Evolutionary conservation across 345 rosid species (phyloP).

Genomic region (Eucalyptus guilfoylei): DNA sequence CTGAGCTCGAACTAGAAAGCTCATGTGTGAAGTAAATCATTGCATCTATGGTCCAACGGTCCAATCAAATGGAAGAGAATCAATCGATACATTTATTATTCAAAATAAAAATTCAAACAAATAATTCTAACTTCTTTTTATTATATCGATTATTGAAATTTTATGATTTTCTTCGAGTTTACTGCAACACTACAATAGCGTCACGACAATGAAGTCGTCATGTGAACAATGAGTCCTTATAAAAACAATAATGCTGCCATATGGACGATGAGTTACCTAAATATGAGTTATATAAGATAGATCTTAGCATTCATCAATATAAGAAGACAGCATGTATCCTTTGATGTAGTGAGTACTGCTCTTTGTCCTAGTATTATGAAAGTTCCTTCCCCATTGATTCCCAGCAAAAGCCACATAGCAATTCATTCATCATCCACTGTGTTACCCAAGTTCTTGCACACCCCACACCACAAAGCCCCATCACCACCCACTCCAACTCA

Average conservation of each 20-base stretch:
- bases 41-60: accelerated
- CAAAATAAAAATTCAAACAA: background rate
- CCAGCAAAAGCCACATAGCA: background rate
- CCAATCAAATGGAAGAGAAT: background rate
- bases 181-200: accelerated
- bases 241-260: background rate
- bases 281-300: background rate
- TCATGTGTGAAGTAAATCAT: background rate
- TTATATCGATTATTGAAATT: accelerated
- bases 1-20: accelerated
- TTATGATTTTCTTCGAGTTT: background rate
- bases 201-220: accelerated
- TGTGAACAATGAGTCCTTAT: background rate
- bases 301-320: background rate
- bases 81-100: background rate
- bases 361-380: background rate
- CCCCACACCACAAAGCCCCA: background rate
- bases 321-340: background rate
- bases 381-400: background rate
- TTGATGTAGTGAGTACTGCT: background rate
- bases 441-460: background rate
- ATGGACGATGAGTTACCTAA: background rate
- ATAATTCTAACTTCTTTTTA: accelerated
- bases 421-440: background rate
- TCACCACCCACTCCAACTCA: background rate